A percentile compares a stretch with the other conserved stretches of the same genome.
phyloP scores from a whole-genome alignment of 768 basidiomycete genomes.

The Lactifluus subvellereus region DNA sequence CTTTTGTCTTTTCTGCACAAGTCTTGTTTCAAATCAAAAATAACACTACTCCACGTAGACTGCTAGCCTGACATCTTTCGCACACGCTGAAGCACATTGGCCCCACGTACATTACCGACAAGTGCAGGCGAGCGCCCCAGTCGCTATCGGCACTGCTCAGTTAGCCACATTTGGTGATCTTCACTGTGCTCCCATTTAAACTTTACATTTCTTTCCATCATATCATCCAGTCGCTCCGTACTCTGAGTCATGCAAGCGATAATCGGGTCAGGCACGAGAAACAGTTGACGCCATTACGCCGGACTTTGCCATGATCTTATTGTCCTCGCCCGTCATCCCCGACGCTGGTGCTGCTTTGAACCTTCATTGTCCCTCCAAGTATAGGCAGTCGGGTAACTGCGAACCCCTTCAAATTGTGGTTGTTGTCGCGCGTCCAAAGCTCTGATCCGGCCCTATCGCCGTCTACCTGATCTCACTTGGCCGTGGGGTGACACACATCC shows the following conservation, averaged over 20 bases:
- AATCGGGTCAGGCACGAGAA: background rate
- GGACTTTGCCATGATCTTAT: background rate
- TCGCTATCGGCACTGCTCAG: background rate
- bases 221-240: background rate
- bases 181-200: background rate
- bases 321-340: constrained; percentile 7
- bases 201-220: background rate
- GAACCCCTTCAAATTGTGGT: constrained; percentile 3
- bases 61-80: background rate
- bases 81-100: background rate
- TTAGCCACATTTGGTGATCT: background rate
- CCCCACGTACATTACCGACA: too few species aligned
- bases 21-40: background rate
- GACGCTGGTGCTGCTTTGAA: background rate
- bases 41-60: background rate
- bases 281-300: too few species aligned
- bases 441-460: background rate
- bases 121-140: background rate
- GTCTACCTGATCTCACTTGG: background rate
- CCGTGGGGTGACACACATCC: background rate
- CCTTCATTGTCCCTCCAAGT: constrained; percentile 4
- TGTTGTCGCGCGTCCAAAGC: background rate
- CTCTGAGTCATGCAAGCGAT: background rate
- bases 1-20: background rate
- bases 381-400: background rate